Percentiles rank a stretch among this genome's conserved stretches.
Evolutionary conservation across 257 asterid genomes (phyloP).

Genomic region (Echium plantagineum): DNA sequence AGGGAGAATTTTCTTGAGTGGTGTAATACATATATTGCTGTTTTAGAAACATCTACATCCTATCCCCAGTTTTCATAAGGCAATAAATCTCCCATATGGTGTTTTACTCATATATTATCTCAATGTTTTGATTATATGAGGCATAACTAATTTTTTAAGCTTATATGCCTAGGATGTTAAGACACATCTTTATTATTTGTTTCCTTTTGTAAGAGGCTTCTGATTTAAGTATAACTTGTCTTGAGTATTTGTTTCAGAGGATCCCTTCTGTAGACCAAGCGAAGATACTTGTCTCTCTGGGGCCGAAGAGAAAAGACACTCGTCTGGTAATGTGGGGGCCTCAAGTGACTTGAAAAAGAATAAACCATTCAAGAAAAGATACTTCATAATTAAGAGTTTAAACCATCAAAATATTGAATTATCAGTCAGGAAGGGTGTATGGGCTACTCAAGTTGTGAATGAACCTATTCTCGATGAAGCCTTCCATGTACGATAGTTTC

Average conservation of each 20-base stretch:
- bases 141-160: no score
- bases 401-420: conserved; percentile 73
- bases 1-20: no score
- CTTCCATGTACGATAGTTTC: conserved; percentile 60
- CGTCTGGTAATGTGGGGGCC: conserved; percentile 36
- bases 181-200: no score
- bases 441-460: conserved; percentile 99
- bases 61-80: no score
- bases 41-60: no score
- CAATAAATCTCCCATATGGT: no score
- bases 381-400: conserved; percentile 92
- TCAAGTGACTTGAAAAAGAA: conserved; percentile 41
- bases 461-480: conserved; percentile 96
- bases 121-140: no score
- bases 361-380: conserved; percentile 43
- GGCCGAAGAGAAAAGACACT: conserved; percentile 33
- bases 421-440: conserved; percentile 72
- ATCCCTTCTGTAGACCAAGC: conserved; percentile 31
- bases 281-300: conserved; percentile 44
- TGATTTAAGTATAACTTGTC: conserved; percentile 2
- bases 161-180: no score
- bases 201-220: not conserved
- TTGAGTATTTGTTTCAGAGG: conserved; percentile 29
- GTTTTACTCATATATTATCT: no score
- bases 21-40: no score